Evolutionary conservation across 768 basidiomycete genomes (phyloP), one percentile per base, ranked within the genome.

Genomic region (Tylopilus sp.): DNA sequence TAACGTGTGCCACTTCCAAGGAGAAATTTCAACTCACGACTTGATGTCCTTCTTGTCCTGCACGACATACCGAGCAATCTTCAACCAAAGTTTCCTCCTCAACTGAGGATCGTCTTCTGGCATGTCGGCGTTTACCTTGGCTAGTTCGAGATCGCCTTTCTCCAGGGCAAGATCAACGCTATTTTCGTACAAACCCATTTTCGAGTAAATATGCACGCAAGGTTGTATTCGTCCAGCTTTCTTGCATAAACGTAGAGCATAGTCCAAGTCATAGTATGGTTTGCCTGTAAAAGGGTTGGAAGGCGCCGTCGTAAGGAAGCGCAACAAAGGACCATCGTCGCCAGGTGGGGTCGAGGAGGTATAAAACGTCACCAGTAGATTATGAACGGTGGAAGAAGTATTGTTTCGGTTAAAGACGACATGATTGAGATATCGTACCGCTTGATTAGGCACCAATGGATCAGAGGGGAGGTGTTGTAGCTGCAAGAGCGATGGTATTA

Each of bases 31-130:
- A 23, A 80, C 94, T 58, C 69, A 97, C 97, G 91, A 84, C 75
- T 97, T 95, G 69, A 99, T 95, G 58, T 98, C 97, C 64, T 94
- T 88, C 76, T 97, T 91, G 71, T 98, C 92, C 63, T 95, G 93
- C 13, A 99, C 95, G 39, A 98, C 95, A 70, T 95, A 95, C 56
- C 88, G 88, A n/a, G 97, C 97, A 59, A 98, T 93, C 75, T 98
- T 98, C 47, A 99, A 74, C 97, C 97, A 99, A 47, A 99, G 74
- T 69, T 93, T 94, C 75, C 95, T 98, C 54, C 91, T 74, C 56
- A 98, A 64, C 30, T 81, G 80, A 47, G 82, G 82, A 62, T 98
- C 95, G 53, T 93, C 93, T 58, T 91, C 91, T 8, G 92, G 93
- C 79, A 87, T 87, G 65, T 99, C 92, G 3, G 97, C 97, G 59